Evolutionary conservation across 495 filamentous ascomycete genomes (phyloP).

Genomic region (Acidiella bohemica): DNA sequence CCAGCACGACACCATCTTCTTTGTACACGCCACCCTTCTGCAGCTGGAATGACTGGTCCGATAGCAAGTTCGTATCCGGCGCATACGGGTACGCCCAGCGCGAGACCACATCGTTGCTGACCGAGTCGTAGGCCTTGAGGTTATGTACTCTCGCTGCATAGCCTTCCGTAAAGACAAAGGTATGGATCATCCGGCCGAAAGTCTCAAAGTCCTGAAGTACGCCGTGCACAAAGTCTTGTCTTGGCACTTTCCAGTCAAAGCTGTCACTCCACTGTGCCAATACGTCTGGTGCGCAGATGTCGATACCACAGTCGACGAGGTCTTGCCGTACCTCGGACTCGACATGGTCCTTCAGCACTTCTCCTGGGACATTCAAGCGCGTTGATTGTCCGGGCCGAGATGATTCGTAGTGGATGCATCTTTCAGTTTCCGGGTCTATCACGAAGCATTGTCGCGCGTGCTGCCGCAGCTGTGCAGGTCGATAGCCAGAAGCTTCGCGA

Average conservation of each 20-base stretch:
- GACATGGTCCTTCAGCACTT: conserved; percentile 46
- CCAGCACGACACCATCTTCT: conserved; percentile 56
- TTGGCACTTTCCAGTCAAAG: conserved; percentile 86
- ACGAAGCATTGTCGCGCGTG: conserved; percentile 71
- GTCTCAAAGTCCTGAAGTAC: conserved; percentile 94
- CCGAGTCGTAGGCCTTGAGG: conserved; percentile 76
- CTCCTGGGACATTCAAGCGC: conserved; percentile 53
- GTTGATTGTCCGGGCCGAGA: conserved; percentile 22
- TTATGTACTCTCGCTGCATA: conserved; percentile 75
- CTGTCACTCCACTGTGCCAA: conserved; percentile 91
- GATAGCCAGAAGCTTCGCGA: conserved; percentile 57
- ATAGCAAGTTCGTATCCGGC: conserved; percentile 74
- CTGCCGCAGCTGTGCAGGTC: conserved; percentile 62
- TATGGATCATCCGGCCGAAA: conserved; percentile 89
- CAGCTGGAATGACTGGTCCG: conserved; percentile 60
- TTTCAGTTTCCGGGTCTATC: conserved; percentile 61
- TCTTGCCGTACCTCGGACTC: conserved; percentile 75
- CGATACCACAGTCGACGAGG: conserved; percentile 86
- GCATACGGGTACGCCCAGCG: conserved; percentile 89
- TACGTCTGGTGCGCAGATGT: conserved; percentile 95
- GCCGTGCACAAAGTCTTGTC: conserved; percentile 77
- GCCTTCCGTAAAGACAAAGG: conserved; percentile 64
- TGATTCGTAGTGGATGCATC: conserved; percentile 91
- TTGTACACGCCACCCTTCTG: conserved; percentile 53
- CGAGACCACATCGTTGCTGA: conserved; percentile 75